Percentiles rank a stretch among this genome's conserved stretches.
phyloP scores from a whole-genome alignment of 331 rosid species.

The Prunus yedoensis region DNA sequence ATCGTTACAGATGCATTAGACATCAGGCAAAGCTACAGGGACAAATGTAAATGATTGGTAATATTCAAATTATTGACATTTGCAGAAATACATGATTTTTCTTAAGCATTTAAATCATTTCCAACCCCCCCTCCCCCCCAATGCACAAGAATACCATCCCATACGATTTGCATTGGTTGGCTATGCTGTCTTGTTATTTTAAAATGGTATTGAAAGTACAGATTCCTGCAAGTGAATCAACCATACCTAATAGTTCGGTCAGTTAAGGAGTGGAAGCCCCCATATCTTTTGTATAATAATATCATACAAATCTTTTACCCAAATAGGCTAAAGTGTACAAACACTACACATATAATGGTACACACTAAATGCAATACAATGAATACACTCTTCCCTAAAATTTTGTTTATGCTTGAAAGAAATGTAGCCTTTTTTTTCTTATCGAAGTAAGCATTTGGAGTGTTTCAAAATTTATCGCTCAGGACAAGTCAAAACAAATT shows the following conservation, averaged over 20 bases:
- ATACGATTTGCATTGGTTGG: not conserved
- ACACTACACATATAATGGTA: not conserved
- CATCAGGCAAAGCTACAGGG: not conserved
- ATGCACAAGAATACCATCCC: no score
- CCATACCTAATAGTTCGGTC: not conserved
- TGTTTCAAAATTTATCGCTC: not conserved
- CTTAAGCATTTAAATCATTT: not conserved
- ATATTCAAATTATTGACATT: not conserved
- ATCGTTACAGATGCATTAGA: not conserved
- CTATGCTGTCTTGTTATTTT: not conserved
- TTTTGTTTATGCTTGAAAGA: not conserved
- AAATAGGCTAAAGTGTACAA: not conserved
- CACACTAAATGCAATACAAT: not conserved
- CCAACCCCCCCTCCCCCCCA: no score
- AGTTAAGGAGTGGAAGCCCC: not conserved
- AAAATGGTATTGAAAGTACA: not conserved
- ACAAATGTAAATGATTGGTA: not conserved
- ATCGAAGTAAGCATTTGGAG: not conserved
- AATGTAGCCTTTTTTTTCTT: not conserved
- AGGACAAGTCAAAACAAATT: not conserved
- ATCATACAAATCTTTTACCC: not conserved
- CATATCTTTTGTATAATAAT: not conserved
- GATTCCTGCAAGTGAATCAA: not conserved
- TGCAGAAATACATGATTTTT: not conserved
- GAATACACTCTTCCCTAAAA: not conserved